phyloP scores from a whole-genome alignment of 805 yeast genomes.

The Maudiozyma serrabonitensis region DNA sequence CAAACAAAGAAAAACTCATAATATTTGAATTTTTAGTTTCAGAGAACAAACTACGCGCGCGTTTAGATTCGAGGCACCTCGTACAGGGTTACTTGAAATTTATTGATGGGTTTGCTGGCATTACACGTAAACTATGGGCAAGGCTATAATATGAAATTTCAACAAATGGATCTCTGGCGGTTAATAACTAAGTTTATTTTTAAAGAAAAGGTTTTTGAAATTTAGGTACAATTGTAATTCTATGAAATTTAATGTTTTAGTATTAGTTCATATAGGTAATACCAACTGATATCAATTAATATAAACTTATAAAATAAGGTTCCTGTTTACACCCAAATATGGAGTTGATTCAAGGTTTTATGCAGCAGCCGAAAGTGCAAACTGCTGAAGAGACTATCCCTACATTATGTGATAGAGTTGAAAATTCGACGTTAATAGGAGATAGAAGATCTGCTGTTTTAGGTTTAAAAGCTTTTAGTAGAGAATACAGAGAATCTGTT shows the following conservation, averaged over 20 bases:
- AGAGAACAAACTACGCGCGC: no score
- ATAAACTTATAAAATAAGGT: no score
- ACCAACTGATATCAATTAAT: no score
- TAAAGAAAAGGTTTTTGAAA: no score
- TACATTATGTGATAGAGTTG: conserved; percentile 77
- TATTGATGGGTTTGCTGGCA: no score
- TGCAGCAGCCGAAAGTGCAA: conserved; percentile 41
- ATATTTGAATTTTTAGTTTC: no score
- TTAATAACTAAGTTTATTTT: neutral
- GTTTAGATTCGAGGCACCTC: no score
- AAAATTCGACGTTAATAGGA: conserved; percentile 68
- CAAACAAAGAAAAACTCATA: no score
- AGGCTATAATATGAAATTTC: no score
- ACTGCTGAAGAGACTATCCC: conserved; percentile 78
- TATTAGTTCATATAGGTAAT: no score
- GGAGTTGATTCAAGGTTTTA: conserved; percentile 35
- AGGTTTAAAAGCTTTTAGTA: conserved; percentile 77
- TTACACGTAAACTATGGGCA: neutral
- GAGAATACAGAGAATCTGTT: conserved; percentile 83
- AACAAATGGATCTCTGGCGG: neutral
- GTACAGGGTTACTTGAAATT: no score
- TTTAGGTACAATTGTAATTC: neutral
- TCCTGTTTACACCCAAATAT: conserved; percentile 9
- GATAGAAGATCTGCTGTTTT: conserved; percentile 89
- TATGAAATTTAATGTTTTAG: no score